phyloP scores from a whole-genome alignment of 106 monocot genomes.

The Narthecium ossifragum region DNA sequence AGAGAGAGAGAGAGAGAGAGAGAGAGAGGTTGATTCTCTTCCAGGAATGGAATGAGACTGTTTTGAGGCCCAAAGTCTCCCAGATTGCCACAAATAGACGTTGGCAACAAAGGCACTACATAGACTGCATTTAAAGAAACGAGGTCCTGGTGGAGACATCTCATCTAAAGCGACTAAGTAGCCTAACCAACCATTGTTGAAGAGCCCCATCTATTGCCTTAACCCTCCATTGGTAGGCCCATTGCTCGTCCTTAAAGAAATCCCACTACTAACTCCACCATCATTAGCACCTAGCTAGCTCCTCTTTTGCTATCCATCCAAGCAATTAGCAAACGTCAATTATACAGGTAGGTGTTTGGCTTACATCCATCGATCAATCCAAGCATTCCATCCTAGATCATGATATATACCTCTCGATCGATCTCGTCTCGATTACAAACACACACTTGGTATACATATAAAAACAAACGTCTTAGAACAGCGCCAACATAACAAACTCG shows the following conservation, averaged over 20 bases:
- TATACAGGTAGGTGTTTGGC: not conserved
- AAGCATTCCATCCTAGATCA: not conserved
- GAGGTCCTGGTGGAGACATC: not conserved
- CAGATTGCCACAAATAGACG: not conserved
- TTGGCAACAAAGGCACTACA: not conserved
- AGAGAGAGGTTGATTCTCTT: not conserved
- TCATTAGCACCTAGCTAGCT: not conserved
- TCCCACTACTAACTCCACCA: not conserved
- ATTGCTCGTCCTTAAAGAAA: not conserved
- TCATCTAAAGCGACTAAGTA: not conserved
- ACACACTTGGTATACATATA: no score
- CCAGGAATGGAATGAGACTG: not conserved
- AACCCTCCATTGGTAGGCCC: not conserved
- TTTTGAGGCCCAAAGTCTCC: no score
- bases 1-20: not conserved
- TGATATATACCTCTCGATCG: not conserved
- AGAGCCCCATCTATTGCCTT: not conserved
- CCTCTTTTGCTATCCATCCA: not conserved
- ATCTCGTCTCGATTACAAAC: no score
- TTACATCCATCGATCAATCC: not conserved
- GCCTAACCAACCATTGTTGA: not conserved
- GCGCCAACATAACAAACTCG: no score
- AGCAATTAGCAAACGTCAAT: not conserved
- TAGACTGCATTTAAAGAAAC: not conserved
- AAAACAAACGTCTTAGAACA: no score